These are phyloP conservation scores for Physcia stellaris DNA, from an alignment of 495 filamentous ascomycete species.

Conservation along the genomic window DNA sequence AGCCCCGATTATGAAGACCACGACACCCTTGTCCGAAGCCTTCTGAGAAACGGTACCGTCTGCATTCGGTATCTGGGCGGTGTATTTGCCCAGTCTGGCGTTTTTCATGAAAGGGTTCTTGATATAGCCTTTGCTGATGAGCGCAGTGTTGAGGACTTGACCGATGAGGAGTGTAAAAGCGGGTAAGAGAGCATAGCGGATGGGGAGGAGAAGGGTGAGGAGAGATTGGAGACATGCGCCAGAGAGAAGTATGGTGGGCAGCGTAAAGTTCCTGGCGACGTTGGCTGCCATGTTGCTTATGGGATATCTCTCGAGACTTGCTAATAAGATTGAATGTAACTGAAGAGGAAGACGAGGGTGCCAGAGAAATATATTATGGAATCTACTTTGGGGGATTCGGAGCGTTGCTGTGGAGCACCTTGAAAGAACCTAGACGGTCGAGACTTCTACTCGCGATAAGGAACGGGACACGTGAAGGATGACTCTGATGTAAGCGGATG, in stretches of 20 bases:
- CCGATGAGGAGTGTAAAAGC: slow-evolving; percentile 3
- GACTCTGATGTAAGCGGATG: too few species aligned
- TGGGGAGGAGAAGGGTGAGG: slow-evolving; percentile 7
- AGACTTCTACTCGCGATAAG: too few species aligned
- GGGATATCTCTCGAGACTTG: too few species aligned
- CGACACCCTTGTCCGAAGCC: slow-evolving; percentile 20
- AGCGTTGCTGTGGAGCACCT: too few species aligned
- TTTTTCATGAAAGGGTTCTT: slow-evolving; percentile 24
- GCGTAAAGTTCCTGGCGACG: slow-evolving; percentile 25
- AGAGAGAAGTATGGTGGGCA: slow-evolving; percentile 7
- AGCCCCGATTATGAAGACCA: slow-evolving; percentile 28
- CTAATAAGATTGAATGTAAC: too few species aligned
- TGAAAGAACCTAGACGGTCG: too few species aligned
- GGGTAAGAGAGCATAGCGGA: slow-evolving; percentile 5
- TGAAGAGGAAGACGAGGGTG: too few species aligned
- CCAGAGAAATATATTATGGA: too few species aligned
- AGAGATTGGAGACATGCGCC: slow-evolving; percentile 9
- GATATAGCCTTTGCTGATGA: slow-evolving; percentile 17
- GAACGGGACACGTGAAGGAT: too few species aligned
- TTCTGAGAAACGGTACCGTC: slow-evolving; percentile 21
- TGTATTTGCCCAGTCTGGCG: slow-evolving; percentile 21
- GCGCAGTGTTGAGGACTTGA: slow-evolving; percentile 3
- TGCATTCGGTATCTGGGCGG: slow-evolving; percentile 22
- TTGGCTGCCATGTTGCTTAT: too few species aligned
- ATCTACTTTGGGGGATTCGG: too few species aligned